These are phyloP conservation scores for Metschnikowia proteae DNA, from an alignment of 805 yeast species.

Conservation along the genomic window DNA sequence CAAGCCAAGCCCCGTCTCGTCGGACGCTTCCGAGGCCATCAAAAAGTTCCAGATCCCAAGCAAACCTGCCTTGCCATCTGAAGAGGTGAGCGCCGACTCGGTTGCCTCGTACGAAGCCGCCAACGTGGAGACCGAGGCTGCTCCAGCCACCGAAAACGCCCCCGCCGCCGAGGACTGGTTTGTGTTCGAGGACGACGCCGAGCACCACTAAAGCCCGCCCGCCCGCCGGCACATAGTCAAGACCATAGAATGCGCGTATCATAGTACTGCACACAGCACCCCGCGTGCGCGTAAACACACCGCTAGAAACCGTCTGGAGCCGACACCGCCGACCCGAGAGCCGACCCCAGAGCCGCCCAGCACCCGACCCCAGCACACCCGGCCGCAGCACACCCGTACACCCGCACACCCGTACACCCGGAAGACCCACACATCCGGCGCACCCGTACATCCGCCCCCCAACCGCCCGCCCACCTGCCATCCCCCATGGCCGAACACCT, in stretches of 20 bases:
- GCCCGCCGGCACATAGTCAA: not conserved
- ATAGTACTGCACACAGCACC: not conserved
- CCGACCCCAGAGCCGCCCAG: no score
- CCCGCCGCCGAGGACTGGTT: conserved; percentile 69
- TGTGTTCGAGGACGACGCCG: conserved; percentile 69
- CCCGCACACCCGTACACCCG: not conserved
- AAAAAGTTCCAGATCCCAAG: conserved; percentile 80
- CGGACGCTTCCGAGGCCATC: conserved; percentile 75
- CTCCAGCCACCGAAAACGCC: conserved; percentile 31
- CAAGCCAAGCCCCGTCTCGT: conserved; percentile 75
- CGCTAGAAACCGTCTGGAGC: no score
- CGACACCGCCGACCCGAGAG: no score
- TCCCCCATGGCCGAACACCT: conserved; percentile 18
- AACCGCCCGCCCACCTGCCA: not conserved
- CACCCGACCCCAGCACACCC: no score
- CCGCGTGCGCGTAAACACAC: not conserved
- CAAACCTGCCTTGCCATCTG: conserved; percentile 69
- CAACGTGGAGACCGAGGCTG: conserved; percentile 63
- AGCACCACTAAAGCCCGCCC: conserved; percentile 39
- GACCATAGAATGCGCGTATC: conserved; percentile 3
- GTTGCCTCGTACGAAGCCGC: conserved; percentile 64
- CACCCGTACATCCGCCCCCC: not conserved
- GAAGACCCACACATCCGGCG: not conserved
- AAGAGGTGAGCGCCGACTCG: conserved; percentile 67
- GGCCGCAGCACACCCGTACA: not conserved